Base-by-base conservation (phyloP, 2,329 filamentous ascomycete genomes). In the Colletotrichum lentis region DNA sequence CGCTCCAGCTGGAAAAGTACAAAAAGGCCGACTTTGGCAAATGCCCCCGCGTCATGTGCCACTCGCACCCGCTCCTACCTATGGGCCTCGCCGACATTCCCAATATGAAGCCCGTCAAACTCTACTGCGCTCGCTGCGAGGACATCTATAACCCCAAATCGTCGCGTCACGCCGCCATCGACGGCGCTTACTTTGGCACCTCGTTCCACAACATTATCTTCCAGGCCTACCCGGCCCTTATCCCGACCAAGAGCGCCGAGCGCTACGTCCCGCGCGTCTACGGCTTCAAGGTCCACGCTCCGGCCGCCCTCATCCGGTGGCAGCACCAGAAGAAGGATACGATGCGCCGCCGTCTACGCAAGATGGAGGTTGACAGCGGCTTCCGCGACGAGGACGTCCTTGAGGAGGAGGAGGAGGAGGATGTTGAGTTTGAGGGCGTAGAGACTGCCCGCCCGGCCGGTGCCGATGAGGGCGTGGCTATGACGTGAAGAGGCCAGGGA, bases 121-220 rank as follows among this genome's bases (percentile, higher is more conserved):
- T 99, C 61, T 99, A 97, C 86, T 99, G 96, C 81, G 90, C 92
- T 55, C 93, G 94, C 74, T 99, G 96, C 84, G 96, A 99, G 84
- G 96, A 99, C 79, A 91, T 97, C 68, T 99, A 99, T 86, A 98
- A 98, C 81, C 96, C 96, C 52, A 99, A 99, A 80, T 98, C 96
- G 3, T 95, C 93, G 22, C 93, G 96, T 35, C 96, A 99, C 80
- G 94, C 94, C 58, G 88, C 91, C 67, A 97, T 99, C 75, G 96
- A 99, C 78, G 96, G 96, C 71, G 96, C 96, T 72, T 99, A 98
- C 85, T 99, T 99, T 74, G 96, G 96, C 73, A 94, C 95, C 55
- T 97, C 93, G 3, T 99, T 99, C 85, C 95, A 97, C 85, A 97
- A 97, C 82, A 97, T 99, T 80, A 89, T 99, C 70, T 98, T 99